Evolutionary conservation across 257 asterid species (phyloP), one percentile per base, ranked within the genome.

Genomic region (Solanum sejunctum): DNA sequence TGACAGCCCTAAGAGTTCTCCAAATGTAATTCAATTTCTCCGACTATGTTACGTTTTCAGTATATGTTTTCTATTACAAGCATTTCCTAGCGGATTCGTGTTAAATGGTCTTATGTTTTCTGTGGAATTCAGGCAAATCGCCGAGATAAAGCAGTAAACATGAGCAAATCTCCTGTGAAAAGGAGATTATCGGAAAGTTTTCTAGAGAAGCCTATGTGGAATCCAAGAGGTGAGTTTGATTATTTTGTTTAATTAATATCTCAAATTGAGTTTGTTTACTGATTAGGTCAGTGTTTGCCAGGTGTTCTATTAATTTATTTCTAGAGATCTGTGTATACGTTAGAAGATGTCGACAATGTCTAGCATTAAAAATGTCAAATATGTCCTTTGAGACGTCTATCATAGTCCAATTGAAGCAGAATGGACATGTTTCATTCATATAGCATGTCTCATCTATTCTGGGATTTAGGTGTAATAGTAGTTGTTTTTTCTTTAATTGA

Each of bases 181-280:
- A 90, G 89, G 91, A 88, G 80, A 81, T 83, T 90, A 64, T 75
- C 88, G 5, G 95, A 90, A 78, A 55, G 84, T 86, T 85, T 82
- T 84, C 1, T 56, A 54, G 92, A 92, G 28, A 95, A 88, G 84
- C 92, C 93, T 51, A 82, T 54, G 28, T 93, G 95, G 99, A 91
- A 95, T 70, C 97, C 98, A 4, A 91, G 89, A 89, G 97, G 98
- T 83, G 84, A 89, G 93, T 85, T 71, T 55, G 61, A 26, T 45
- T 83, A 51, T 52, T 83, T 83, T n/a, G 23, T 45, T 18, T 84
- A 43, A 12, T 57, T 84, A 81, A 12, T 81, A 82, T 36, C 49
- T 26, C 6, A 8, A 49, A 52, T 78, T 18, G 43, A 51, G 47
- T 16, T 55, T 78, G 58, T 77, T 61, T 32, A 15, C 80, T 61